Conservation (phyloP, 164 flowering plant genomes). For the Taxillus chinensis region DNA sequence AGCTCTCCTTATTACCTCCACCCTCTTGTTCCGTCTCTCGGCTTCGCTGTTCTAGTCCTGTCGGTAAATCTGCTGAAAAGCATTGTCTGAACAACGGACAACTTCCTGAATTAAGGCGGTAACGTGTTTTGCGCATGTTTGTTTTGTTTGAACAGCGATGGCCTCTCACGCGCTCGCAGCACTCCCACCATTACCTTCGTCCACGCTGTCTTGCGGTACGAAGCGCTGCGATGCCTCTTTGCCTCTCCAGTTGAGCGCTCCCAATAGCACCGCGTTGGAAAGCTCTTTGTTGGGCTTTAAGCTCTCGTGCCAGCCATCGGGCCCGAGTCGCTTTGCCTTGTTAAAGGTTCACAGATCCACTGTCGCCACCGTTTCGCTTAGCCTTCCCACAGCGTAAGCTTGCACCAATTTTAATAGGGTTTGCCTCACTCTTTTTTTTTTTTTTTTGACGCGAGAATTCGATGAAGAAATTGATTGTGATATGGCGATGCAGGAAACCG, state of each 20-base stretch:
- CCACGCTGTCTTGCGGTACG: not conserved
- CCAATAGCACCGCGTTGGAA: not conserved
- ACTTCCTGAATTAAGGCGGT: no score
- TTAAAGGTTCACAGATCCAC: conserved; percentile 8
- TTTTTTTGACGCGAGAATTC: not conserved
- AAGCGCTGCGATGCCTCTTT: conserved; percentile 7
- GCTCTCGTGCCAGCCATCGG: conserved; percentile 15
- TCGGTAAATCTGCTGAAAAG: no score
- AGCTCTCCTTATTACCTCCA: no score
- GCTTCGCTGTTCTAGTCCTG: no score
- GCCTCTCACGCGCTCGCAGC: conserved; percentile 8
- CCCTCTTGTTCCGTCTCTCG: no score
- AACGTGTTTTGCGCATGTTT: no score
- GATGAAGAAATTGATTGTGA: not conserved
- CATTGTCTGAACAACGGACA: no score
- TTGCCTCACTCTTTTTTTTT: not conserved
- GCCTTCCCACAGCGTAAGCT: conserved; percentile 39
- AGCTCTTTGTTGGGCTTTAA: conserved; percentile 20
- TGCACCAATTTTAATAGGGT: not conserved
- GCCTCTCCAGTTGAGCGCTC: not conserved
- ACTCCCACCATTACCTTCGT: not conserved
- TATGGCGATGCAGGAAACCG: conserved; percentile 36
- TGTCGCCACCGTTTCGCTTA: conserved; percentile 15
- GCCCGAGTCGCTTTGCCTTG: conserved; percentile 7
- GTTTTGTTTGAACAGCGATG: not conserved